phyloP scores from a whole-genome alignment of 1,284 basidiomycete genomes.

The Leucoagaricus sp. region DNA sequence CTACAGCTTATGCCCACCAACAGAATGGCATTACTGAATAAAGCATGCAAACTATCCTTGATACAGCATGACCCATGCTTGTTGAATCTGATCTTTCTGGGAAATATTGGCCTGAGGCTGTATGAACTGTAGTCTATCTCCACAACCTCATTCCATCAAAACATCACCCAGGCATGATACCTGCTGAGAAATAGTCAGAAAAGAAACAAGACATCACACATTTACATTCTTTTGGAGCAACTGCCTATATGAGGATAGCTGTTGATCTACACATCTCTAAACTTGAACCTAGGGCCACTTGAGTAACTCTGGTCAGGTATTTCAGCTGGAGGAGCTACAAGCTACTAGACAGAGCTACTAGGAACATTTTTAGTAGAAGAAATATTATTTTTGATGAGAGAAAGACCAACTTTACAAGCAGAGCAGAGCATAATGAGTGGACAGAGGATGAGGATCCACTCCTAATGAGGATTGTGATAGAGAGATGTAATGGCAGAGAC shows the following conservation, averaged over 20 bases:
- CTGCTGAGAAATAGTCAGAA: conserved; percentile 2
- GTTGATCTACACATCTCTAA: conserved; percentile 23
- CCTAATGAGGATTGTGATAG: not conserved
- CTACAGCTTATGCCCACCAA: conserved; percentile 22
- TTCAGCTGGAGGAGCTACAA: conserved; percentile 21
- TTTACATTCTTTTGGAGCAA: conserved; percentile 19
- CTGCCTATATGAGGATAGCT: conserved; percentile 25
- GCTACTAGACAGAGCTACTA: conserved; percentile 17
- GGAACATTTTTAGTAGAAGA: conserved; percentile 14
- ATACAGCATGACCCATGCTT: conserved; percentile 25
- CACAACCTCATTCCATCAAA: conserved; percentile 8
- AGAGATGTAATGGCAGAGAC: not conserved
- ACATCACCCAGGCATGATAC: not conserved
- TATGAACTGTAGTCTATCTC: conserved; percentile 12
- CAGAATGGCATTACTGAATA: conserved; percentile 30
- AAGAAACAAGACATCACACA: conserved; percentile 27
- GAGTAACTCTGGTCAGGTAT: conserved; percentile 25
- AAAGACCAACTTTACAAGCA: not conserved
- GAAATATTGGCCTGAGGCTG: conserved; percentile 31
- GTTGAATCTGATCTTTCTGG: conserved; percentile 26
- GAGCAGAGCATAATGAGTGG: not conserved
- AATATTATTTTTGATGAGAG: conserved; percentile 31
- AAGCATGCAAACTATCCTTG: conserved; percentile 29
- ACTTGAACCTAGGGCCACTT: conserved; percentile 21
- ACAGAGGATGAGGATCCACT: not conserved